phyloP scores from a whole-genome alignment of 176 grass and related monocot genomes.

The Zea luxurians region DNA sequence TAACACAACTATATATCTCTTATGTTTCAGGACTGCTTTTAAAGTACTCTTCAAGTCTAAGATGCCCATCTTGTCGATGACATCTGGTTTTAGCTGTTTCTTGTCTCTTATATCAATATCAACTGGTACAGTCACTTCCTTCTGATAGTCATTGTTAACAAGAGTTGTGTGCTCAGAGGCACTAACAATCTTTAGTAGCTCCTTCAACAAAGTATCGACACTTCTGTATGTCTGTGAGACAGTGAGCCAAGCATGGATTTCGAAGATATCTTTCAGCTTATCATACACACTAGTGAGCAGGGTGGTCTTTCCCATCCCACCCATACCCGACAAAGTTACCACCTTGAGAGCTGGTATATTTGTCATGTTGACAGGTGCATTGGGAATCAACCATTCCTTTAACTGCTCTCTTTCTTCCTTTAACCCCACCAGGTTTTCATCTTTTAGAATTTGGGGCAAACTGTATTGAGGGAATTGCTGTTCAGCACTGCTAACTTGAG shows the following conservation, averaged over 20 bases:
- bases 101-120: background rate
- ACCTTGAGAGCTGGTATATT: background rate
- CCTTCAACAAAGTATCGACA: conserved; percentile 16
- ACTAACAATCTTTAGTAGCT: background rate
- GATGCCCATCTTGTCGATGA: background rate
- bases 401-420: background rate
- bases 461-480: background rate
- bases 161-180: background rate
- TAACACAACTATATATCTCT: background rate
- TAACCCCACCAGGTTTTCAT: conserved; percentile 20
- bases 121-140: background rate
- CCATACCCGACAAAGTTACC: conserved; percentile 35
- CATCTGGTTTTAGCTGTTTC: background rate
- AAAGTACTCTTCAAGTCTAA: background rate
- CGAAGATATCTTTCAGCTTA: background rate
- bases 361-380: too few species aligned
- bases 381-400: background rate
- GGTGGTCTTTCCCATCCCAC: conserved; percentile 39
- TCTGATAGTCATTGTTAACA: background rate
- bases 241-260: background rate
- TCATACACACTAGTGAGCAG: conserved; percentile 22
- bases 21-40: background rate
- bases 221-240: conserved; percentile 8
- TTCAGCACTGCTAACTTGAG: background rate
- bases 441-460: conserved; percentile 20